Evolutionary conservation across 1,139 yeast genomes (phyloP), one percentile per base, ranked within the genome.

Genomic region (Magnusiomyces fungicola): DNA sequence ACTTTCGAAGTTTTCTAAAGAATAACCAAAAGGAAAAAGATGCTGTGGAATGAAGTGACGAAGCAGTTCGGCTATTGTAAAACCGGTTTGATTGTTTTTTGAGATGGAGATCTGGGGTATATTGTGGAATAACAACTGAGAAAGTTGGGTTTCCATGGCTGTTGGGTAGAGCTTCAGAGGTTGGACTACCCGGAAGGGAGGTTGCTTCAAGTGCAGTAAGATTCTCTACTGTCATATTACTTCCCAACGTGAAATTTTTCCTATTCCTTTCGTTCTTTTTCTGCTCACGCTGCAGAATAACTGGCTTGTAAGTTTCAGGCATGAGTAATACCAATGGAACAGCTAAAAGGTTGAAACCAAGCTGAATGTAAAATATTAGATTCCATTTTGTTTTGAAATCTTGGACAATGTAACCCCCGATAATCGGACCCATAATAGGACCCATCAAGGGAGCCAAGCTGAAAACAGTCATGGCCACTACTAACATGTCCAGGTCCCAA

Each of bases 341-440:
- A 27, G 62, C 64, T 5, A 60, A 64, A 9, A 64, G 72, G 22
- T 72, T 72, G 52, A 69, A 62, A 43, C 69, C 67, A 39, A 69
- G 60, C 57, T 69, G 73, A 48, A 68, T 61, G 73, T 73, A 69
- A 51, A 69, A 68, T 45, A 64, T 64, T 73, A 73, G 69, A 30
- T 63, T 55, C 67, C 71, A 67, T 3, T 55, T 43, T 25, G 66
- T 58, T 23, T 33, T 34, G 45, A 24, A 37, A 32, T 58, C 57
- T 10, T 59, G 58, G 50, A 66, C 62, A 44, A 67, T 61, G 43
- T 69, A 58, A 12, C 71, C 72, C 22, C 73, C 72, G 48, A 69
- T 66, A 39, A 69, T 57, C 12, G 73, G 73, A 14, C 73, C 73
- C 36, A 69, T 48, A 27, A 67, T 59, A 3, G 71, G 63, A 12